Percentiles rank a stretch among this genome's conserved stretches.
Conservation (phyloP, 1,284 basidiomycete species). For the Puccinia coronata region DNA sequence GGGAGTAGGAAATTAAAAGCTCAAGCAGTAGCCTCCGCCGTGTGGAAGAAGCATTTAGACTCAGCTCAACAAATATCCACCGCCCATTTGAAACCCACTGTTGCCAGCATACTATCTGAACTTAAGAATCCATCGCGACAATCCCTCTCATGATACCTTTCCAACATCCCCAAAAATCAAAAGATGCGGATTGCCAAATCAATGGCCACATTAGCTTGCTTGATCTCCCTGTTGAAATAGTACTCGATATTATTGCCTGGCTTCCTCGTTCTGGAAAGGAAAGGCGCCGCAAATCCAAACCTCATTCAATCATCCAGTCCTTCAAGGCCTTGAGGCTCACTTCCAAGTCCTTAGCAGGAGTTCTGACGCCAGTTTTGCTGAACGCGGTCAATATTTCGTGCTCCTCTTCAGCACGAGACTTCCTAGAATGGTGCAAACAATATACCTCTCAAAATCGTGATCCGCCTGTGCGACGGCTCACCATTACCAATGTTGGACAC, state of each 20-base stretch:
- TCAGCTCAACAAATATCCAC: too few species aligned
- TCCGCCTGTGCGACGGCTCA: conserved; percentile 17
- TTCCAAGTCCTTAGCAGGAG: neutral
- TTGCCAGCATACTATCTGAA: too few species aligned
- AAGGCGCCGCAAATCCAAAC: neutral
- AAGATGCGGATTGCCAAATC: neutral
- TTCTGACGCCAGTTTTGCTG: conserved; percentile 10
- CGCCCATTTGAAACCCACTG: too few species aligned
- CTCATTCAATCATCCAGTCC: neutral
- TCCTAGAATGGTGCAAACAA: conserved; percentile 2
- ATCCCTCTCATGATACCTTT: neutral
- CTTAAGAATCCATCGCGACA: neutral
- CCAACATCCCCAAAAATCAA: neutral
- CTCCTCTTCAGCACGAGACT: conserved; percentile 7
- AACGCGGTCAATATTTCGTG: neutral
- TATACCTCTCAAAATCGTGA: neutral
- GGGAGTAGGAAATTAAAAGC: neutral
- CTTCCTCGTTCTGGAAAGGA: neutral
- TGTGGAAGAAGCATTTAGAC: too few species aligned
- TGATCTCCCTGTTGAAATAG: conserved; percentile 23
- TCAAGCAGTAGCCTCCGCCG: too few species aligned
- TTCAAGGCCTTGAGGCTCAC: conserved; percentile 14
- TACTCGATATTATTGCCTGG: conserved; percentile 15
- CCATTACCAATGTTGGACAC: conserved; percentile 11
- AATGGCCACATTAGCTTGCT: neutral